A percentile compares a stretch with the other conserved stretches of the same genome.
phyloP scores from a whole-genome alignment of 2,329 filamentous ascomycete species.

The Sporothrix mexicana region DNA sequence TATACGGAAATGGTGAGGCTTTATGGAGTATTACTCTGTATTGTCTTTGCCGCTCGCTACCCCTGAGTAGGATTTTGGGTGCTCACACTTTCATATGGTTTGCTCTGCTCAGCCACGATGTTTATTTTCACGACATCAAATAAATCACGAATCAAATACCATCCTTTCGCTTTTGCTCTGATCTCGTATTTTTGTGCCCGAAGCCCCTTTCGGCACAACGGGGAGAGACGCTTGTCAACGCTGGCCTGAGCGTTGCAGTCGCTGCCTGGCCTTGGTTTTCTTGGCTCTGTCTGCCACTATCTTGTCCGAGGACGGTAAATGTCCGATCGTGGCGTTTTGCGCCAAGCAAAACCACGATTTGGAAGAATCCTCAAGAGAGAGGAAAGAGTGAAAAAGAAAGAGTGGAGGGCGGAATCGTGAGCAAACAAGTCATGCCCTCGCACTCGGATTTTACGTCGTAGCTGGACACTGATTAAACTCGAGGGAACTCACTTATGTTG shows the following conservation, averaged over 20 bases:
- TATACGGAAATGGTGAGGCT: too few relatives aligned
- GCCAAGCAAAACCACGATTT: conserved; percentile 4
- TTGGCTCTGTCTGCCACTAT: neutral
- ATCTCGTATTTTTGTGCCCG: conserved; percentile 5
- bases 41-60: neutral
- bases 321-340: conserved; percentile 18
- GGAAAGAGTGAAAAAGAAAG: neutral
- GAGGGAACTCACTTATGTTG: neutral
- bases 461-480: neutral
- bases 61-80: neutral
- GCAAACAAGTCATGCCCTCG: neutral
- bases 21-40: too few relatives aligned
- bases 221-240: neutral
- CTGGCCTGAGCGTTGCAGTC: neutral
- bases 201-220: neutral
- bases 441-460: too few relatives aligned
- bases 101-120: conserved; percentile 8
- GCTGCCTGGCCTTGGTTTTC: neutral
- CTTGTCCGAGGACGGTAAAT: neutral
- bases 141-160: neutral
- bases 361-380: too few relatives aligned
- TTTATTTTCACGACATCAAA: neutral
- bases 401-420: conserved; percentile 2
- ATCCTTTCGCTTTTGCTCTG: too few relatives aligned
- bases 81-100: neutral